These are phyloP conservation scores for Boletus smithii DNA, from an alignment of 1,284 basidiomycete species.

Conservation along the genomic window DNA sequence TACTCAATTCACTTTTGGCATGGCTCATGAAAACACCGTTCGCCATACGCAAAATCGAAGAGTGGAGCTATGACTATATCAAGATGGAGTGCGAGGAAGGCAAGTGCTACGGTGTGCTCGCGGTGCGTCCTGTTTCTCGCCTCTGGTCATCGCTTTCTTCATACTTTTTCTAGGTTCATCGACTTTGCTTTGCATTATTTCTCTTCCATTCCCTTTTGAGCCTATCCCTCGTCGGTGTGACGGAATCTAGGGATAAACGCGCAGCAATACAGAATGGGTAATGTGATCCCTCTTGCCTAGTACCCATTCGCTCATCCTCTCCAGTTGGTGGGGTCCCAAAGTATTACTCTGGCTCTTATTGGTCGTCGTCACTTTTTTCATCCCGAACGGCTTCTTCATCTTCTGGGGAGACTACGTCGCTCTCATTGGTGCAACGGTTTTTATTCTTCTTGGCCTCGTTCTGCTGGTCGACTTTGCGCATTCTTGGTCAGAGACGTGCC, in stretches of 20 bases:
- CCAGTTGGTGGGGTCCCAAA: slow-evolving; percentile 98
- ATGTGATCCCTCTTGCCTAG: slow-evolving; percentile 22
- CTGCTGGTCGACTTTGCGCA: slow-evolving; percentile 99
- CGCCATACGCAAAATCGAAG: slow-evolving; percentile 85
- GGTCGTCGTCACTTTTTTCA: slow-evolving; percentile 82
- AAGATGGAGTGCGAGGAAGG: slow-evolving; percentile 95
- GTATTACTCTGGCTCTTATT: slow-evolving; percentile 82
- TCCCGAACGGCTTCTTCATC: slow-evolving; percentile 93
- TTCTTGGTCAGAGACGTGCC: slow-evolving; percentile 95
- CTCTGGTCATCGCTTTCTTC: neutral
- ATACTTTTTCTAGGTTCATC: slow-evolving; percentile 67
- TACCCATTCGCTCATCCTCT: slow-evolving; percentile 3
- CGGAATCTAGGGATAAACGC: slow-evolving; percentile 86
- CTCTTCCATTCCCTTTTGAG: slow-evolving; percentile 88
- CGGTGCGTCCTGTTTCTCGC: slow-evolving; percentile 51
- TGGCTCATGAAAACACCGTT: slow-evolving; percentile 94
- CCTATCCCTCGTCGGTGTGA: slow-evolving; percentile 78
- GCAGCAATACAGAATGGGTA: slow-evolving; percentile 97
- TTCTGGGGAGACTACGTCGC: slow-evolving; percentile 95
- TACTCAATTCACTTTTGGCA: slow-evolving; percentile 92
- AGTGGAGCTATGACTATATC: slow-evolving; percentile 94
- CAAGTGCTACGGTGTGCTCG: slow-evolving; percentile 95
- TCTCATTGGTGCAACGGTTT: slow-evolving; percentile 87
- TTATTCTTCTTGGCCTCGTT: slow-evolving; percentile 95
- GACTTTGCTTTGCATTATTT: slow-evolving; percentile 93